Evolutionary conservation across 2,329 filamentous ascomycete genomes (phyloP).

Genomic region (Dothideomycetidae sp.): DNA sequence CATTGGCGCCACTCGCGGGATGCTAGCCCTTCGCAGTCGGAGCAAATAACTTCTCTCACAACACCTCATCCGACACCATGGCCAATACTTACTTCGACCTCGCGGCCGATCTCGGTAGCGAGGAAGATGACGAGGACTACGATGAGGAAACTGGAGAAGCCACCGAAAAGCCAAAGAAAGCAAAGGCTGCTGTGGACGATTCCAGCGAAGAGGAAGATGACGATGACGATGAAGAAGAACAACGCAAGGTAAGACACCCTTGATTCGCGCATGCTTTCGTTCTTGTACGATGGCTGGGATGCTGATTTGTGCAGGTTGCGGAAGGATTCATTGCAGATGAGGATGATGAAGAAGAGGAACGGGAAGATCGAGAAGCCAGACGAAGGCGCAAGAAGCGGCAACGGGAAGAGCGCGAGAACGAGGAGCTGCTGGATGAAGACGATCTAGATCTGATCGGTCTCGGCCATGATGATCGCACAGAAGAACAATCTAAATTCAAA

Average conservation of each 20-base stretch:
- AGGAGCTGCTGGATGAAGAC: constrained; percentile 81
- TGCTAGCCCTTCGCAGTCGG: too few species aligned
- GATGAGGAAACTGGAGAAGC: constrained; percentile 59
- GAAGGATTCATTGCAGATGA: constrained; percentile 96
- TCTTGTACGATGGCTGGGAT: too few species aligned
- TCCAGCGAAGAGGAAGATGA: constrained; percentile 83
- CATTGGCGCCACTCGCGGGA: too few species aligned
- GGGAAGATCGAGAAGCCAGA: constrained; percentile 47
- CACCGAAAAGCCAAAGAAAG: constrained; percentile 28
- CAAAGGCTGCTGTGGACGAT: constrained; percentile 48
- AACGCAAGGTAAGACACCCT: constrained; percentile 46
- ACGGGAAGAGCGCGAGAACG: constrained; percentile 60
- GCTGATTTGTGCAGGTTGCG: constrained; percentile 46
- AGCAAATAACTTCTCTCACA: too few species aligned
- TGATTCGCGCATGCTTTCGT: too few species aligned
- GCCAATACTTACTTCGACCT: constrained; percentile 50
- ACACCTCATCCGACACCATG: constrained; percentile 10
- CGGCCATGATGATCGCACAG: constrained; percentile 51
- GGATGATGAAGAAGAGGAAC: constrained; percentile 68
- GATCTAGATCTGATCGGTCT: constrained; percentile 88
- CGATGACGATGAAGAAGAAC: constrained; percentile 77
- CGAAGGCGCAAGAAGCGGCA: constrained; percentile 66
- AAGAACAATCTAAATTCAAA: constrained; percentile 78
- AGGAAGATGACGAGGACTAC: constrained; percentile 70
- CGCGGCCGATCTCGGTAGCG: constrained; percentile 72